These are phyloP conservation scores for Cladophialophora immunda DNA, from an alignment of 2,329 filamentous ascomycete species.

Conservation along the genomic window DNA sequence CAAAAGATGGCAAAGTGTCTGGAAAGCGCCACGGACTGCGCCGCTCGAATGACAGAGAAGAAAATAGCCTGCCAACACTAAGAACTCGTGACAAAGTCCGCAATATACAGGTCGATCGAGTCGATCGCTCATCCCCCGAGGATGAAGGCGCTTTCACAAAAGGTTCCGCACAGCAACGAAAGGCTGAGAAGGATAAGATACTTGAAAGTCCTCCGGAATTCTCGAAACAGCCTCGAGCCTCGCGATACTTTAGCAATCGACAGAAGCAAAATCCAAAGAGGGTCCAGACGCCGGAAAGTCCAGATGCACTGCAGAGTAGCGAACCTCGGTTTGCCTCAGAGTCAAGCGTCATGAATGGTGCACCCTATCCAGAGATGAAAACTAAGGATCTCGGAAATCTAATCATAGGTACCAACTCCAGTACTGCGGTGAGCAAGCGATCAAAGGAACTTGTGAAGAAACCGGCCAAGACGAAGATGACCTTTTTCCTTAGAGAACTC, in stretches of 20 bases:
- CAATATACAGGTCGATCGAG: background rate
- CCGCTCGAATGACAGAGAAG: background rate
- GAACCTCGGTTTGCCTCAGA: background rate
- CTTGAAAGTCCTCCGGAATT: conserved; percentile 24
- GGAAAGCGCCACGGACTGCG: background rate
- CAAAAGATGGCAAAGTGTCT: background rate
- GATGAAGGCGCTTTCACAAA: conserved; percentile 32
- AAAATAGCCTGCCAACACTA: background rate
- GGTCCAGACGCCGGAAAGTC: conserved; percentile 22
- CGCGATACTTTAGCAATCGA: conserved; percentile 25
- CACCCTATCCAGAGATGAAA: background rate
- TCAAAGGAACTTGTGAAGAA: background rate
- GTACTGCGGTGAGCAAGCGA: background rate
- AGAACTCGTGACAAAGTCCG: background rate
- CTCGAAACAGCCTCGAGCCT: background rate
- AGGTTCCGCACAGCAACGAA: conserved; percentile 27
- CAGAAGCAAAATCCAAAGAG: background rate
- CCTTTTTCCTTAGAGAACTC: conserved; percentile 26
- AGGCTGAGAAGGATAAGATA: conserved; percentile 25
- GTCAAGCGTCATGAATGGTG: background rate
- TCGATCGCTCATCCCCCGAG: conserved; percentile 13
- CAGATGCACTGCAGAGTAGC: conserved; percentile 31
- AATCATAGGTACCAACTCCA: conserved; percentile 6
- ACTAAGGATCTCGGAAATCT: conserved; percentile 5
- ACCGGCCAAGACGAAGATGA: background rate